These are phyloP conservation scores for Lasiosphaeria ovina DNA, from an alignment of 495 filamentous ascomycete genomes.

Conservation along the genomic window DNA sequence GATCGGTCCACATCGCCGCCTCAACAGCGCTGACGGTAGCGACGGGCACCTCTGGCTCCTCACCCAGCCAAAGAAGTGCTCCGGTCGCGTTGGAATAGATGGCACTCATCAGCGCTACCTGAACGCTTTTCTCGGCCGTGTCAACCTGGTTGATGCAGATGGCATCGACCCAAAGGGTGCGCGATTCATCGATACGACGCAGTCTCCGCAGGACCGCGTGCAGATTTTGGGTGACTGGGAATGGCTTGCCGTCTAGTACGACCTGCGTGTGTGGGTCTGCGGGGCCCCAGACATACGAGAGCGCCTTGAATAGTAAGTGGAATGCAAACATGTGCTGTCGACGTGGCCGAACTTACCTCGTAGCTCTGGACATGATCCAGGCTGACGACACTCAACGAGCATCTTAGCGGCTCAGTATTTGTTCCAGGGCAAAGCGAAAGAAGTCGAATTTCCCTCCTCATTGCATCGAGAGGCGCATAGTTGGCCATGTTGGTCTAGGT, in stretches of 20 bases:
- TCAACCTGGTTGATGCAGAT: slow-evolving; percentile 43
- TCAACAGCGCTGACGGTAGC: not conserved
- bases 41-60: slow-evolving; percentile 7
- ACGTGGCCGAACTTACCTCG: not conserved
- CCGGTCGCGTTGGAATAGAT: slow-evolving; percentile 29
- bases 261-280: slow-evolving; percentile 13
- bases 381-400: not conserved
- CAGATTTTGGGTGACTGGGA: slow-evolving; percentile 19
- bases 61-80: slow-evolving; percentile 12
- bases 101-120: slow-evolving; percentile 35
- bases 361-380: not conserved
- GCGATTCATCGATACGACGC: not conserved
- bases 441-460: not conserved
- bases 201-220: slow-evolving; percentile 16
- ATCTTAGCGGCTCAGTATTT: not conserved
- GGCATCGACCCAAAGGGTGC: slow-evolving; percentile 35
- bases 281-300: slow-evolving; percentile 31
- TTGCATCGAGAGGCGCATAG: not conserved
- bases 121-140: slow-evolving; percentile 25
- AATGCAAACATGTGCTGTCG: not conserved
- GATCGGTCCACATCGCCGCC: not conserved
- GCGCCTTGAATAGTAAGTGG: slow-evolving; percentile 9
- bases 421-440: not conserved
- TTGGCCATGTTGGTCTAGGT: not conserved
- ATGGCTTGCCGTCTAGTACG: slow-evolving; percentile 11